Evolutionary conservation across 1,284 basidiomycete genomes (phyloP).

Genomic region (Heliocybe sulcata): DNA sequence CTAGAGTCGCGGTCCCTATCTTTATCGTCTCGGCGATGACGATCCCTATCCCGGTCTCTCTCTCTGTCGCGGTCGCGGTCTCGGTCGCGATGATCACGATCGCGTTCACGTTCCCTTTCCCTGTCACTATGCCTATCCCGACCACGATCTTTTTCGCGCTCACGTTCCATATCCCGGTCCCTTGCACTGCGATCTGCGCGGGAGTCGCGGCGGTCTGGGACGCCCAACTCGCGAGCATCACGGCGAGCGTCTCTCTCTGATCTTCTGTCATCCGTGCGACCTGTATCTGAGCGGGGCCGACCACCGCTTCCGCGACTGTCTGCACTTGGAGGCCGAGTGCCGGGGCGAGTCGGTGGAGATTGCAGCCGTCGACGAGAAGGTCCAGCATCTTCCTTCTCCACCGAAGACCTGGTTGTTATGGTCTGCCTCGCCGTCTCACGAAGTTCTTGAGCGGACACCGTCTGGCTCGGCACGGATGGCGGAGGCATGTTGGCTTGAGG

Average conservation of each 20-base stretch:
- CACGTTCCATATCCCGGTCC: constrained; percentile 35
- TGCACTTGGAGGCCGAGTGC: constrained; percentile 60
- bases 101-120: constrained; percentile 19
- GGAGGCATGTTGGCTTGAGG: constrained; percentile 53
- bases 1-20: constrained; percentile 39
- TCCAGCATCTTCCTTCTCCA: constrained; percentile 24
- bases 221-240: constrained; percentile 35
- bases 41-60: constrained; percentile 33
- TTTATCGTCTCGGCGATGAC: constrained; percentile 36
- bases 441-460: constrained; percentile 70
- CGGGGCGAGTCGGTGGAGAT: constrained; percentile 59
- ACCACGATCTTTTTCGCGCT: constrained; percentile 26
- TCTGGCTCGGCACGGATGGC: constrained; percentile 72
- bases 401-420: constrained; percentile 27
- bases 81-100: constrained; percentile 25
- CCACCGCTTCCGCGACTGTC: constrained; percentile 69
- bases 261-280: constrained; percentile 43
- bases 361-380: constrained; percentile 49
- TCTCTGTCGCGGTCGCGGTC: constrained; percentile 33
- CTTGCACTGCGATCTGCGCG: constrained; percentile 23
- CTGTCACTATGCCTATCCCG: constrained; percentile 24
- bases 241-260: constrained; percentile 36
- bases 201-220: constrained; percentile 20
- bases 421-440: constrained; percentile 69
- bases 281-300: constrained; percentile 45